Evolutionary conservation across 2,329 filamentous ascomycete genomes (phyloP).

Genomic region (Bertia moriformis): DNA sequence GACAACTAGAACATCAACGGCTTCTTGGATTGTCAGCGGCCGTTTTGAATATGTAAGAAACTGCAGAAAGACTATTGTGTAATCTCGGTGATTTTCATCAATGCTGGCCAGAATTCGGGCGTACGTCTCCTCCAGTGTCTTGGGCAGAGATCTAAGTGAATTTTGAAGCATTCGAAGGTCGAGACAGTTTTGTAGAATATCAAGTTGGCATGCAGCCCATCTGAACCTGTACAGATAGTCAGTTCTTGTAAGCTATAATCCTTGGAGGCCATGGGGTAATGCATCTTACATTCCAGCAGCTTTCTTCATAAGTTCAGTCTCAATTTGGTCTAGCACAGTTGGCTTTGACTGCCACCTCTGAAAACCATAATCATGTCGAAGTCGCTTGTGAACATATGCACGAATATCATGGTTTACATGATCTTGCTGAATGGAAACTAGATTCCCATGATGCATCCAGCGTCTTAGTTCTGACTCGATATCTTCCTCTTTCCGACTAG

Average conservation of each 20-base stretch:
- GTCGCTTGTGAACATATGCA: constrained; percentile 8
- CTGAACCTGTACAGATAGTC: constrained; percentile 9
- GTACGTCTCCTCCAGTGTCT: constrained; percentile 9
- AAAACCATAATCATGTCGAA: constrained; percentile 7
- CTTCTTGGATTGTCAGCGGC: constrained; percentile 7
- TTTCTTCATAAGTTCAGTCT: constrained; percentile 7
- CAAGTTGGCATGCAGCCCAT: constrained; percentile 13
- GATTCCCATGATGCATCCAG: constrained; percentile 4
- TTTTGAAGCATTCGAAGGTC: constrained; percentile 2
- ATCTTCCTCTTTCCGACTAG: constrained; percentile 11
- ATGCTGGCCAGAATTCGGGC: constrained; percentile 6
- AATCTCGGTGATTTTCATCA: constrained; percentile 2
- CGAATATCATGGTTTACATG: constrained; percentile 11
- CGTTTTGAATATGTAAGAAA: constrained; percentile 7
- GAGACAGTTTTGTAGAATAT: constrained; percentile 8
- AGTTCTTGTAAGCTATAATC: constrained; percentile 1
- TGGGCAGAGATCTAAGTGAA: constrained; percentile 7
- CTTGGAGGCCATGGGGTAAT: not conserved
- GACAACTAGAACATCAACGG: constrained; percentile 8
- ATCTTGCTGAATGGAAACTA: constrained; percentile 8
- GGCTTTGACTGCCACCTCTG: constrained; percentile 9
- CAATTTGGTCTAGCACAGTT: constrained; percentile 9
- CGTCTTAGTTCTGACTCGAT: constrained; percentile 7
- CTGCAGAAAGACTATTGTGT: constrained; percentile 8
- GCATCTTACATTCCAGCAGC: constrained; percentile 14